These are phyloP conservation scores for Venturia carpophila DNA, from an alignment of 2,329 filamentous ascomycete genomes.

Conservation along the genomic window DNA sequence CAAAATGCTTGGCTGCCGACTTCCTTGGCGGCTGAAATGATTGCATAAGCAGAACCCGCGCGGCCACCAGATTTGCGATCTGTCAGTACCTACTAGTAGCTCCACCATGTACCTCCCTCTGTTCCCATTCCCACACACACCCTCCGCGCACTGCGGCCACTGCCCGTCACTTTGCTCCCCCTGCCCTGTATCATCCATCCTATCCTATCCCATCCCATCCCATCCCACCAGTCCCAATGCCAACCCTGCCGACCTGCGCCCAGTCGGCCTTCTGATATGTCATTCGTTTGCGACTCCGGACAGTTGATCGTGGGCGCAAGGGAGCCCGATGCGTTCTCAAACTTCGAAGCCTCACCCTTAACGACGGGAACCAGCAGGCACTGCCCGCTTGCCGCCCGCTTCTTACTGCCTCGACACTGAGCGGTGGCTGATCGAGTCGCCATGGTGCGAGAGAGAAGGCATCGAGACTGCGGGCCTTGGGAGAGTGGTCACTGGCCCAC, in stretches of 20 bases:
- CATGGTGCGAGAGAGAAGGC: background rate
- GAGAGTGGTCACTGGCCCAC: slow-evolving; percentile 8
- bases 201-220: background rate
- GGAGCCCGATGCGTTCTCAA: slow-evolving; percentile 5
- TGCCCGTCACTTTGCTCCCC: slow-evolving; percentile 10
- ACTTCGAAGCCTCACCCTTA: slow-evolving; percentile 1
- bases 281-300: slow-evolving; percentile 8
- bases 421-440: slow-evolving; percentile 14
- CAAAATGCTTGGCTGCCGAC: slow-evolving; percentile 6
- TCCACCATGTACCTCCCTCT: background rate
- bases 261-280: background rate
- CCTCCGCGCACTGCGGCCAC: background rate
- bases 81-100: background rate
- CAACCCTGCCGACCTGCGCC: slow-evolving; percentile 1
- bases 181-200: background rate
- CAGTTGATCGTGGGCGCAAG: slow-evolving; percentile 6
- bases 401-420: slow-evolving; percentile 1
- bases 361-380: slow-evolving; percentile 11
- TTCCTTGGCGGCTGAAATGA: slow-evolving; percentile 3
- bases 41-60: background rate
- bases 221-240: slow-evolving; percentile 3
- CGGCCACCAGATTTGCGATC: background rate
- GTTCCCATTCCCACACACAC: background rate
- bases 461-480: background rate
- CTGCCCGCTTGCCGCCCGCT: slow-evolving; percentile 1